Percentiles rank a stretch among this genome's conserved stretches.
These are phyloP conservation scores for Hevea brasiliensis DNA, from an alignment of 345 rosid species.

Conservation along the genomic window DNA sequence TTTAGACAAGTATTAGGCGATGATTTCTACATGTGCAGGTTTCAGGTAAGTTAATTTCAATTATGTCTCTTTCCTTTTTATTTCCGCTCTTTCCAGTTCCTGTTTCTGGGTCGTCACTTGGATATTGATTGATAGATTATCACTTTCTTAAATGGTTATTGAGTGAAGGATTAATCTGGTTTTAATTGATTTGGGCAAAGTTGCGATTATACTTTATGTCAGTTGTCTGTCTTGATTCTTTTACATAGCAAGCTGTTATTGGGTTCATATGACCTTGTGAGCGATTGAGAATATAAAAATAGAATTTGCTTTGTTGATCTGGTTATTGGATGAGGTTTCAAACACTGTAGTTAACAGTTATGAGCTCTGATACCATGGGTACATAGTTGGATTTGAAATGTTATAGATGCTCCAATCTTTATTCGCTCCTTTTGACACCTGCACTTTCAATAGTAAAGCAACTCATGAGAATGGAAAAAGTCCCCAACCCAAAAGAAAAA, in stretches of 20 bases:
- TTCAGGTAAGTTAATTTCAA: slow-evolving; percentile 47
- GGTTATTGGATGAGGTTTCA: background rate
- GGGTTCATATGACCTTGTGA: no score
- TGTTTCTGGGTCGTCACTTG: background rate
- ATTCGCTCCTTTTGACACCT: no score
- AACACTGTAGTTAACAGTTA: background rate
- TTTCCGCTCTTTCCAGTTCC: background rate
- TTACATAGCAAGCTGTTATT: background rate
- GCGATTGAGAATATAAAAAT: no score
- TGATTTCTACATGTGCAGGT: slow-evolving; percentile 70
- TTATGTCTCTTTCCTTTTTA: no score
- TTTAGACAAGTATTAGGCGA: slow-evolving; percentile 56
- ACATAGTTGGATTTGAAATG: background rate
- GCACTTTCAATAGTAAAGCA: background rate
- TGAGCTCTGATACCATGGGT: background rate
- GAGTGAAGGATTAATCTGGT: background rate
- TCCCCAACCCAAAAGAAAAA: background rate
- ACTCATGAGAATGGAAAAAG: background rate
- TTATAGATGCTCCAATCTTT: background rate
- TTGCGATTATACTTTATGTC: background rate
- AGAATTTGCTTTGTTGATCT: background rate
- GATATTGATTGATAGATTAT: background rate
- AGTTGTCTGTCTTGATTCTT: background rate
- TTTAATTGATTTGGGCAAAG: background rate
- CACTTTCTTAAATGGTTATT: no score